Evolutionary conservation across 768 basidiomycete genomes (phyloP), one percentile per base, ranked within the genome.

Genomic region (Macrolepiota albuminosa): DNA sequence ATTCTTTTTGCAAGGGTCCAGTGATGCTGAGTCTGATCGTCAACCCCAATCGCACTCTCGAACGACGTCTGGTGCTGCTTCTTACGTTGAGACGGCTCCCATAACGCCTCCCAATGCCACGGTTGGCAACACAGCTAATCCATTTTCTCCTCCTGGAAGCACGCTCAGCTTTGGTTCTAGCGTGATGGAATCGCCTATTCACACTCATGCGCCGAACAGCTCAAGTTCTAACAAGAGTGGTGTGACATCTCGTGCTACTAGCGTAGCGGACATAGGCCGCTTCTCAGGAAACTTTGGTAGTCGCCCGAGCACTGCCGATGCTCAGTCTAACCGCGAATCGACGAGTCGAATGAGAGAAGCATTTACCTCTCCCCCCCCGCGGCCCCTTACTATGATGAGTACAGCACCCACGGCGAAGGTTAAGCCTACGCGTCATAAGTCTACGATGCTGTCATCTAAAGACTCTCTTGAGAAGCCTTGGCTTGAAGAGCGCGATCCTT

Each of bases 391-490:
- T 4, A 73, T 83, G 50, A 75, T 83, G 70, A 84, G 81, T 21
- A 72, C 76, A 0, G 71, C 82, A 1, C 77, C 84, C 11, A 66
- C 76, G 1, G 70, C 79, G 48, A 78, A 76, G 63, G 66, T 77
- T 11, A 72, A 77, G 61, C 73, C 73, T 34, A 76, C 75, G 48
- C 76, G 81, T 6, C 76, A 75, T n/a, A 81, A 81, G 67, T 80
- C 79, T 18, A 84, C 81, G 6, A 79, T 82, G 77, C 65, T 82
- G 10, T 61, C 71, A 4, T 65, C 73, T 6, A 63, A 67, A 26
- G 69, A 66, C 49, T 66, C 65, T 34, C 62, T 77, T n/a, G 66
- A 74, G 48, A 93, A 92, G 70, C 87, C 88, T 0, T 92, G 91
- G 91, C 34, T 84, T 5, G 60, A 72, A 13, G 73, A 73, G 61